Evolutionary conservation across 495 filamentous ascomycete species (phyloP).

Genomic region (Talaromyces ruber): DNA sequence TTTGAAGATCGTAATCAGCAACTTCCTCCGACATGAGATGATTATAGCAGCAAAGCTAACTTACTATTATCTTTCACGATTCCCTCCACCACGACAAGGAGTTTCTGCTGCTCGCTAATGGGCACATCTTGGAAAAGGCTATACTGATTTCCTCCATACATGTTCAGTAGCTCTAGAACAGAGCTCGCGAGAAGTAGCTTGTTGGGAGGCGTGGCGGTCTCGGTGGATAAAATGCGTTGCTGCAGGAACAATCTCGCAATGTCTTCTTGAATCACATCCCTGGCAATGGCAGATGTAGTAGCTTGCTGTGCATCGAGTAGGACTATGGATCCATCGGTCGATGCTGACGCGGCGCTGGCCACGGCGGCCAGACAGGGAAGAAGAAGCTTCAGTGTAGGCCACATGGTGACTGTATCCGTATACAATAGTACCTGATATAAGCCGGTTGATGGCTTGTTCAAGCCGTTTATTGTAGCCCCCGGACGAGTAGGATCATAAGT

Average conservation of each 20-base stretch:
- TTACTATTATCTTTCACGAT: conserved; percentile 2
- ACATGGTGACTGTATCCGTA: not conserved
- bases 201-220: not conserved
- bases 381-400: conserved; percentile 1
- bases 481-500: not conserved
- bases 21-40: not conserved
- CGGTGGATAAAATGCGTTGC: conserved; percentile 1
- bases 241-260: conserved; percentile 4
- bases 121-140: conserved; percentile 18
- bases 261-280: not conserved
- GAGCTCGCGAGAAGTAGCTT: conserved; percentile 12
- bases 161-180: conserved; percentile 28
- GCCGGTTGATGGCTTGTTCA: not conserved
- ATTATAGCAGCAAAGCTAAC: not conserved
- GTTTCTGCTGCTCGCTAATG: not conserved
- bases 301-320: not conserved
- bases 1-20: not conserved
- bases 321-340: not conserved
- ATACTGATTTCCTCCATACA: conserved; percentile 24
- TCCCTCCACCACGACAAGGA: conserved; percentile 1
- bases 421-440: not conserved
- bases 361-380: conserved; percentile 1
- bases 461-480: not conserved
- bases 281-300: not conserved
- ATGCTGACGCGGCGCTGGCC: not conserved